Evolutionary conservation across 495 filamentous ascomycete species (phyloP).

Genomic region (Lasiosphaeria miniovina): DNA sequence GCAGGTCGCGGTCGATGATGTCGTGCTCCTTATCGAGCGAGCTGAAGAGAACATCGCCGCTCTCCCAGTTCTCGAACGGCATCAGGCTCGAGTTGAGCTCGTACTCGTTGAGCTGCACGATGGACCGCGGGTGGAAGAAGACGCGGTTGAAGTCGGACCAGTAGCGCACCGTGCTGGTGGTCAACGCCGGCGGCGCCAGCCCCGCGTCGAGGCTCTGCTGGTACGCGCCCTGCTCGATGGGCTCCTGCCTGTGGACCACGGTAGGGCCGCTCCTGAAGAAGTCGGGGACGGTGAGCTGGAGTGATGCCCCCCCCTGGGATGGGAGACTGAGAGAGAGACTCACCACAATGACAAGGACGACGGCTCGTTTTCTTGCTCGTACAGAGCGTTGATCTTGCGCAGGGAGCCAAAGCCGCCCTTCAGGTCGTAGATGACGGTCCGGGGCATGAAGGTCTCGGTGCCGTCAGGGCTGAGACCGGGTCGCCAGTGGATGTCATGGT

Average conservation of each 20-base stretch:
- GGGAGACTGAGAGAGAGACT: constrained; percentile 21
- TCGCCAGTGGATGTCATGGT: constrained; percentile 92
- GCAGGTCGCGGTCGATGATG: constrained; percentile 80
- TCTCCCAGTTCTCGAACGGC: constrained; percentile 79
- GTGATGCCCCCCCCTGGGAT: background rate
- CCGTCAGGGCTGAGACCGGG: constrained; percentile 80
- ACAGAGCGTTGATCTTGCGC: constrained; percentile 82
- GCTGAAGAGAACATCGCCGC: constrained; percentile 79
- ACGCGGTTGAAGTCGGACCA: constrained; percentile 94
- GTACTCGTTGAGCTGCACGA: constrained; percentile 85
- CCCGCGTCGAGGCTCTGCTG: constrained; percentile 73
- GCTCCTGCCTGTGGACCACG: constrained; percentile 61
- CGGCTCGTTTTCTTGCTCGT: constrained; percentile 52
- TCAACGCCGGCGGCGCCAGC: constrained; percentile 58
- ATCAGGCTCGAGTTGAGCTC: constrained; percentile 70
- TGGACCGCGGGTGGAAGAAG: constrained; percentile 87
- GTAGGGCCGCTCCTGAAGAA: constrained; percentile 62
- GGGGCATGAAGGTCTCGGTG: constrained; percentile 85
- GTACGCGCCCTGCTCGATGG: constrained; percentile 69
- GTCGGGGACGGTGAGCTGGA: constrained; percentile 8
- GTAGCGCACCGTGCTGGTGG: constrained; percentile 71
- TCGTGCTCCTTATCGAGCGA: constrained; percentile 82
- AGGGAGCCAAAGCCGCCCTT: constrained; percentile 90
- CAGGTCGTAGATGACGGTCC: constrained; percentile 90
- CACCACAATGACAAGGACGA: constrained; percentile 58